phyloP scores from a whole-genome alignment of 2,329 filamentous ascomycete species.

The Aspergillus pseudoterreus region DNA sequence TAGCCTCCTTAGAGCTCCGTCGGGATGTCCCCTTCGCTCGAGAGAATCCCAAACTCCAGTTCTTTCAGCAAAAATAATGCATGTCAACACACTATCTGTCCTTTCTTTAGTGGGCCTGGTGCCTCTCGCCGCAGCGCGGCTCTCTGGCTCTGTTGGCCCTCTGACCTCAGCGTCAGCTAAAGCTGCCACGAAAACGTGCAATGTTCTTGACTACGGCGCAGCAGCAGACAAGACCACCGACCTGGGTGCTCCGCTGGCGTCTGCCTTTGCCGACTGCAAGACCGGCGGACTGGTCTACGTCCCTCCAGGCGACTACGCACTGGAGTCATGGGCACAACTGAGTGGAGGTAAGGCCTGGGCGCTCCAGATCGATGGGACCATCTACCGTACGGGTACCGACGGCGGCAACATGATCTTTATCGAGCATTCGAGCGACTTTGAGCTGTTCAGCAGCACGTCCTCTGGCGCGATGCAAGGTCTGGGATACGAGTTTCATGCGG shows the following conservation, averaged over 20 bases:
- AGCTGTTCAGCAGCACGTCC: conserved; percentile 52
- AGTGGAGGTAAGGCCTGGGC: conserved; percentile 47
- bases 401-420: conserved; percentile 54
- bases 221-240: conserved; percentile 51
- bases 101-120: conserved; percentile 18
- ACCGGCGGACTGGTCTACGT: conserved; percentile 50
- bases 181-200: conserved; percentile 48
- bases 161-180: conserved; percentile 43
- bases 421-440: conserved; percentile 49
- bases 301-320: conserved; percentile 48
- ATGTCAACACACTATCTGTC: conserved; percentile 6
- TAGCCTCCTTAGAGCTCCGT: not conserved
- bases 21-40: not conserved
- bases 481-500: conserved; percentile 48
- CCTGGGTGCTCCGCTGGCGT: conserved; percentile 46
- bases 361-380: conserved; percentile 52
- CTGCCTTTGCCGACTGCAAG: conserved; percentile 51
- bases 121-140: conserved; percentile 31
- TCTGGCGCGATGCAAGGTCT: conserved; percentile 52
- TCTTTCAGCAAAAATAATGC: conserved; percentile 5
- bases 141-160: conserved; percentile 45
- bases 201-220: conserved; percentile 52
- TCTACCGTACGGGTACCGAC: conserved; percentile 50
- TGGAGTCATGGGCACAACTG: conserved; percentile 49
- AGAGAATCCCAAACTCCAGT: conserved; percentile 1